Percentiles rank a stretch among this genome's conserved stretches.
Evolutionary conservation across 148 eudicot genomes (phyloP).

Genomic region (Arbutus unedo): DNA sequence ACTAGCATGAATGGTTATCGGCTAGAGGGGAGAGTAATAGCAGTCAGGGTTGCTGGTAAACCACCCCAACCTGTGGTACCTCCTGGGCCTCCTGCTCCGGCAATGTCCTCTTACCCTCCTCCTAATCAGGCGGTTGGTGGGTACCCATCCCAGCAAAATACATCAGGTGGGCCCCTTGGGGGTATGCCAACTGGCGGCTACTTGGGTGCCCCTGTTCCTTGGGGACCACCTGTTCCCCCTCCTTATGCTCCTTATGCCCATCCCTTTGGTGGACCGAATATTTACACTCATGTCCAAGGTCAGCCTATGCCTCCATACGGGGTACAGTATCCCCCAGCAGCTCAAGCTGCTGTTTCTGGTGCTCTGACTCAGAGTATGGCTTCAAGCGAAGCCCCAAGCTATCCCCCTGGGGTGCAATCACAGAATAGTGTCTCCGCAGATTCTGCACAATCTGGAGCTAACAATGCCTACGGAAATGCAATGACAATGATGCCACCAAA

Average conservation of each 20-base stretch:
- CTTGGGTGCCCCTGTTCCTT: slow-evolving; percentile 53
- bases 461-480: slow-evolving; percentile 38
- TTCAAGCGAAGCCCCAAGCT: slow-evolving; percentile 44
- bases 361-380: slow-evolving; percentile 38
- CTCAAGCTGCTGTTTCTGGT: slow-evolving; percentile 28
- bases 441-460: slow-evolving; percentile 24
- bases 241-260: slow-evolving; percentile 61
- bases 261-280: slow-evolving; percentile 42
- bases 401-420: slow-evolving; percentile 62
- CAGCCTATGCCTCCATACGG: slow-evolving; percentile 60
- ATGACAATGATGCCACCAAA: slow-evolving; percentile 36
- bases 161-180: slow-evolving; percentile 52
- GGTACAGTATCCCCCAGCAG: slow-evolving; percentile 56
- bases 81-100: slow-evolving; percentile 53
- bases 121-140: slow-evolving; percentile 43
- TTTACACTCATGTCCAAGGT: slow-evolving; percentile 52
- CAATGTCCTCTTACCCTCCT: slow-evolving; percentile 46
- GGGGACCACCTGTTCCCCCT: slow-evolving; percentile 79
- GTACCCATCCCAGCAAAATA: slow-evolving; percentile 72
- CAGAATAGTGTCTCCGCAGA: slow-evolving; percentile 44
- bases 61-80: slow-evolving; percentile 72
- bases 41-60: slow-evolving; percentile 93
- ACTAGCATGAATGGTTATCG: slow-evolving; percentile 70
- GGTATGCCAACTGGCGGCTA: slow-evolving; percentile 47
- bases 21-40: slow-evolving; percentile 72